Base-by-base conservation (phyloP, 805 yeast genomes). In the Maudiozyma pseudohumilis region DNA sequence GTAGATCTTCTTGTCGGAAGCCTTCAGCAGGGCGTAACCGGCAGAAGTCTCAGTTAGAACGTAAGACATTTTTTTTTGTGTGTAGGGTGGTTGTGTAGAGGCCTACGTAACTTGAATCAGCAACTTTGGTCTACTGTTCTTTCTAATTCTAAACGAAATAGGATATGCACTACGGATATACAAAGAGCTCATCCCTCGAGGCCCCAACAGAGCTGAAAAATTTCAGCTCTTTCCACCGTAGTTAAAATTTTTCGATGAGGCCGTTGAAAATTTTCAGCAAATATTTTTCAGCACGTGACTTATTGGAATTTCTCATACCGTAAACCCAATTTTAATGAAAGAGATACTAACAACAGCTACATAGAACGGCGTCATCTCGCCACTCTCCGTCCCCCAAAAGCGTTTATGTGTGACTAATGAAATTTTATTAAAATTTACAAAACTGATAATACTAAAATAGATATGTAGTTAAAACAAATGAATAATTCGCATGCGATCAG, bases 31-130 rank as follows among this genome's bases (percentile, higher is more conserved):
- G 60, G 98, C 98, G 64, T 92, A 92, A 59, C 98, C 98, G 37
- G 98, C 98, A 47, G 98, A 84, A 48, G 98, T 92, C 71, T 92
- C 98, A 44, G 97, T 83, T 63, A 89, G 77, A 59, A 89, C 87
- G 74, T 70, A 83, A 46, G 92, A 81, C 94, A 83, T 83, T 34
- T 17, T 40, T 11, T 17, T 3, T n/a, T 33, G 20, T 23, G 13
- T 7, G 31, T 28, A 26, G 15, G 11, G 7, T 6, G 2, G 15
- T 13, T 26, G 12, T 7, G n/a, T 7, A 26, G 15, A 4, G 3
- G 3, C 7, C 9, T 26, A 5, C 3, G n/a, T 26, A 26, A 13
- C 10, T 25, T 26, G n/a, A n/a, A n/a, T n/a, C n/a, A n/a, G n/a
- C n/a, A n/a, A n/a, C n/a, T n/a, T n/a, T n/a, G n/a, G n/a, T n/a